Evolutionary conservation across 805 yeast species (phyloP), one percentile per base, ranked within the genome.

Genomic region (Saturnispora galanensis): DNA sequence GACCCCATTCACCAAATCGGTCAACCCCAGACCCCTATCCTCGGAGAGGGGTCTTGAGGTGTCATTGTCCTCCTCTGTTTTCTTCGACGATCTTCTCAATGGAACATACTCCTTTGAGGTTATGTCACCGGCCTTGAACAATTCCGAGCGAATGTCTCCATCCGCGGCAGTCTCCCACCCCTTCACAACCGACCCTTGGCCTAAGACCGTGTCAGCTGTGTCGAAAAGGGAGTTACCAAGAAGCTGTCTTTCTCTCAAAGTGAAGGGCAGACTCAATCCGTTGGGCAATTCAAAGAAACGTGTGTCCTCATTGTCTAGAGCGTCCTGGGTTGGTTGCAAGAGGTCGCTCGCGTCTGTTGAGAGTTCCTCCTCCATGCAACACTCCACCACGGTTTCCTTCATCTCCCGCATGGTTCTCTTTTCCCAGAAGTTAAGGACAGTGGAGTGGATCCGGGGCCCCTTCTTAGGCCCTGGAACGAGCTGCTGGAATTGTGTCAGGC

Each of bases 151-250:
- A 40, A 80, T 70, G 26, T 74, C 76, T 29, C 90, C 90, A 51
- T 73, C 73, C 50, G 73, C 69, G 6, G 72, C 49, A 5, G 47
- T 46, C 47, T 63, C 66, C 60, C 58, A 65, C 18, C 67, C 67
- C 31, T 49, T 41, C 13, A 63, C 54, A n/a, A 45, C 34, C 3
- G 41, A 34, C 5, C 65, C 46, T 21, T 45, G 40, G 10, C 41
- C 49, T 10, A 64, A 65, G 13, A 56, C 38, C 5, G 58, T 50
- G 32, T 66, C 58, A 7, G 62, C 60, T 3, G 94, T 90, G 38
- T 69, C 73, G 57, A 88, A 86, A 42, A 89, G 57, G n/a, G 83
- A 69, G 56, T 88, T 93, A 1, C 83, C 83, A 48, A 84, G 62
- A 39, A 71, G 69, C 50, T 67, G 79, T 47, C 95, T 69, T 51